phyloP scores from a whole-genome alignment of 1,284 basidiomycete species.

The Trichosporon ovoides region DNA sequence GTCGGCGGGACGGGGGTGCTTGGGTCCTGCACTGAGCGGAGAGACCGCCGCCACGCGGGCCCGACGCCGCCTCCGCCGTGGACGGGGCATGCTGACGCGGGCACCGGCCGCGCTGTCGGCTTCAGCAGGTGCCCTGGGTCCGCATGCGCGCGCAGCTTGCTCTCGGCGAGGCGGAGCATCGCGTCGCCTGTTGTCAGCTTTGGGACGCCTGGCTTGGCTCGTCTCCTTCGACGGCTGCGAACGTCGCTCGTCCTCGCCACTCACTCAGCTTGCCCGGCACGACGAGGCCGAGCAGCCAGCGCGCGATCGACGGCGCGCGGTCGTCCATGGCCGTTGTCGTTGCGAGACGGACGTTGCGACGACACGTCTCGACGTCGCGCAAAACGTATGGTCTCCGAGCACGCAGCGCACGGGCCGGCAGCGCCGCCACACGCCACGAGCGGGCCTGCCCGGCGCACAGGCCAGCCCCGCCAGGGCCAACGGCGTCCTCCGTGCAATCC shows the following conservation, averaged over 20 bases:
- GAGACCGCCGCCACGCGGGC: background rate
- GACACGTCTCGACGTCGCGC: background rate
- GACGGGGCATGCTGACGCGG: background rate
- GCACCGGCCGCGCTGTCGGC: background rate
- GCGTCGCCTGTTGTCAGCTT: background rate
- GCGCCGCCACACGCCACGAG: background rate
- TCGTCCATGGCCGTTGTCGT: background rate
- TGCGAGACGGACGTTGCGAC: background rate
- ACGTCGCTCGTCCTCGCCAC: background rate
- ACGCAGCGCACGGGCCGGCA: background rate
- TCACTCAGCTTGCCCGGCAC: constrained; percentile 7
- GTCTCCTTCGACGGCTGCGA: background rate
- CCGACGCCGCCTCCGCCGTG: background rate
- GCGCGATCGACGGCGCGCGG: constrained; percentile 2
- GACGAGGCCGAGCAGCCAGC: constrained; percentile 17
- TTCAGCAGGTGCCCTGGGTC: background rate
- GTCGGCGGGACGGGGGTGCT: background rate
- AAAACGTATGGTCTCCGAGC: background rate
- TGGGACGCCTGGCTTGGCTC: background rate
- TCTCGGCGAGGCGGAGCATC: background rate
- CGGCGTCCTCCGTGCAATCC: no score
- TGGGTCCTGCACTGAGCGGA: background rate
- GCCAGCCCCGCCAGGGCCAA: no score
- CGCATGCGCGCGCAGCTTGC: background rate
- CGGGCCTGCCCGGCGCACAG: no score